Percentiles rank a stretch among this genome's conserved stretches.
These are phyloP conservation scores for Cystoderma amianthinum DNA, from an alignment of 768 basidiomycete species.

Conservation along the genomic window DNA sequence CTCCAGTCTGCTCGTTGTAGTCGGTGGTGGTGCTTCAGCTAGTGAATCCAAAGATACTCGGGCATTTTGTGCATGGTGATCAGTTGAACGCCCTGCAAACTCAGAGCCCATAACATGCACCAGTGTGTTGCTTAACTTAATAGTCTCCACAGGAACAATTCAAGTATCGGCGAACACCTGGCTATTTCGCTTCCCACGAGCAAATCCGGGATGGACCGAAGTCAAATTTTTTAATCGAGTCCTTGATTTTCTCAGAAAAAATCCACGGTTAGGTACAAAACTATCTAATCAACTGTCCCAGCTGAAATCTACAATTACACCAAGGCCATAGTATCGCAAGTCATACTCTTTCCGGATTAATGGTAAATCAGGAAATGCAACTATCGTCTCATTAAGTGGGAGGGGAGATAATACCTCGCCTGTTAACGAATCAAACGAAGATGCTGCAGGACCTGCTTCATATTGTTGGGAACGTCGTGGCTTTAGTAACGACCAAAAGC, in stretches of 20 bases:
- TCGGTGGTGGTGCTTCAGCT: constrained; percentile 21
- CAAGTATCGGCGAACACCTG: too few species aligned
- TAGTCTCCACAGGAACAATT: too few species aligned
- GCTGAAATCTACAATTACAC: constrained; percentile 67
- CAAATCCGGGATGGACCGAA: background rate
- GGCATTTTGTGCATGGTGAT: constrained; percentile 21
- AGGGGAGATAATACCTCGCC: constrained; percentile 6
- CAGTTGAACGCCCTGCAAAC: constrained; percentile 20
- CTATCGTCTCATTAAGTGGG: constrained; percentile 8
- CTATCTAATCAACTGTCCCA: constrained; percentile 33
- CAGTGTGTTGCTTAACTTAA: too few species aligned
- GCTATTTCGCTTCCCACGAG: background rate
- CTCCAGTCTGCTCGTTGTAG: constrained; percentile 39
- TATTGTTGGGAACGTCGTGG: too few species aligned
- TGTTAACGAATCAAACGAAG: too few species aligned
- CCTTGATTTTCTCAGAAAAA: background rate
- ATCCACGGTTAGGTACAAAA: background rate
- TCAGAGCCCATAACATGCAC: constrained; percentile 27
- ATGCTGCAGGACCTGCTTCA: background rate
- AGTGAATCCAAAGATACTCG: constrained; percentile 33
- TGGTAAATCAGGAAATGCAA: constrained; percentile 11
- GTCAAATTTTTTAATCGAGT: background rate
- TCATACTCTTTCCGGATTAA: constrained; percentile 54
- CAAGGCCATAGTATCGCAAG: constrained; percentile 65
- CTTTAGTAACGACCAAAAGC: background rate